These are phyloP conservation scores for Phalaenopsis equestris DNA, from an alignment of 106 monocot genomes.

Conservation along the genomic window DNA sequence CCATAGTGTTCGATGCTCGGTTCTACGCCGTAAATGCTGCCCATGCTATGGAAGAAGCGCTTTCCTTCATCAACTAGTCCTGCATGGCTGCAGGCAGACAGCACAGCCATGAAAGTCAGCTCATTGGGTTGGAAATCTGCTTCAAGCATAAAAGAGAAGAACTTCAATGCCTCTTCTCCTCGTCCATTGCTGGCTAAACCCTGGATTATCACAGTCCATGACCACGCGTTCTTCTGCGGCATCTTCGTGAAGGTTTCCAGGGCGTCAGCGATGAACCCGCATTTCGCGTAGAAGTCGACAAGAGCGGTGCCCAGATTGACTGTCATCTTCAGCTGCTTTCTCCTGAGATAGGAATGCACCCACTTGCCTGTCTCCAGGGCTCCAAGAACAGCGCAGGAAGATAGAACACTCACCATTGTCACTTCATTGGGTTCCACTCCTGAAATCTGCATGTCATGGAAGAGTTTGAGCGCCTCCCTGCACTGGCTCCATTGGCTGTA, in stretches of 20 bases:
- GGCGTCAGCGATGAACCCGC: slow-evolving; percentile 41
- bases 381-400: slow-evolving; percentile 55
- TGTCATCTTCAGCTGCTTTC: slow-evolving; percentile 34
- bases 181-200: slow-evolving; percentile 54
- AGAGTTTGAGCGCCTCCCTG: slow-evolving; percentile 52
- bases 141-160: slow-evolving; percentile 44
- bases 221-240: slow-evolving; percentile 47
- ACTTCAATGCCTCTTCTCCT: slow-evolving; percentile 38
- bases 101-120: slow-evolving; percentile 51
- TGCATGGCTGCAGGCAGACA: slow-evolving; percentile 57
- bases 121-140: slow-evolving; percentile 41
- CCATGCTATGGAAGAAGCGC: slow-evolving; percentile 35
- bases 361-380: slow-evolving; percentile 63
- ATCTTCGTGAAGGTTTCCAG: slow-evolving; percentile 34
- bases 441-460: slow-evolving; percentile 41
- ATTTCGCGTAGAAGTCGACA: slow-evolving; percentile 68
- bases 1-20: slow-evolving; percentile 72
- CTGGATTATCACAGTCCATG: slow-evolving; percentile 55
- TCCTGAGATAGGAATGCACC: slow-evolving; percentile 56
- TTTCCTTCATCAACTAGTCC: slow-evolving; percentile 53
- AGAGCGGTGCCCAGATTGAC: slow-evolving; percentile 60
- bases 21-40: slow-evolving; percentile 18
- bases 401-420: slow-evolving; percentile 66
- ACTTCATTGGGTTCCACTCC: slow-evolving; percentile 64
- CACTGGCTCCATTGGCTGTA: slow-evolving; percentile 36